Evolutionary conservation across 208 protist genomes (phyloP).

Genomic region (Angomonas ambiguus): DNA sequence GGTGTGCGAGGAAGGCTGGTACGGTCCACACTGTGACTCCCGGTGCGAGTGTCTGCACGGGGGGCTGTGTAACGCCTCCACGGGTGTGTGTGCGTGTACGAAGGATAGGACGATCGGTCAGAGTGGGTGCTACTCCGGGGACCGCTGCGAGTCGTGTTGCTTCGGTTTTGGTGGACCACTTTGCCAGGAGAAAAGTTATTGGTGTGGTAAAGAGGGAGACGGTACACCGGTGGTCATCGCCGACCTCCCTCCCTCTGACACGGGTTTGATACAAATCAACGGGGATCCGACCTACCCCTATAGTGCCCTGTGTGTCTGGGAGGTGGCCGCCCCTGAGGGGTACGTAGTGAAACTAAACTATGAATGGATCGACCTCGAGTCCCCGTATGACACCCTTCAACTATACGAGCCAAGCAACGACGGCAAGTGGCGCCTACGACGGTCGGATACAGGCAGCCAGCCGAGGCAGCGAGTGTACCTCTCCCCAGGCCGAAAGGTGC

Average conservation of each 20-base stretch:
- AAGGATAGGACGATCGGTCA: slow-evolving; percentile 26
- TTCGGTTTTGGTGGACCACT: slow-evolving; percentile 37
- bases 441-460: neutral
- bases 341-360: slow-evolving; percentile 38
- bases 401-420: slow-evolving; percentile 34
- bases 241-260: slow-evolving; percentile 13
- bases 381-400: slow-evolving; percentile 26
- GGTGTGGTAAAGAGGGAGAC: slow-evolving; percentile 42
- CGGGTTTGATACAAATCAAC: slow-evolving; percentile 66
- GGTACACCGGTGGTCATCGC: slow-evolving; percentile 33
- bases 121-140: slow-evolving; percentile 47
- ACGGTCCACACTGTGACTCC: slow-evolving; percentile 61
- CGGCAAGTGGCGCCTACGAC: neutral
- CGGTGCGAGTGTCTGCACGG: slow-evolving; percentile 54
- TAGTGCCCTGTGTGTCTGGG: slow-evolving; percentile 53
- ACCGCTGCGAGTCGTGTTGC: slow-evolving; percentile 75
- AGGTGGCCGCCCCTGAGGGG: slow-evolving; percentile 28
- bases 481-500: slow-evolving; percentile 24
- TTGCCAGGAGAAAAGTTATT: slow-evolving; percentile 68
- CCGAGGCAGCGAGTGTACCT: neutral
- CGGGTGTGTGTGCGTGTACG: slow-evolving; percentile 51
- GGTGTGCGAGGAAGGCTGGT: slow-evolving; percentile 59
- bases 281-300: slow-evolving; percentile 45
- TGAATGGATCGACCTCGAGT: slow-evolving; percentile 37
- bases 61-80: slow-evolving; percentile 39